phyloP scores from a whole-genome alignment of 768 basidiomycete genomes.

The Candolleomyces eurysporus region DNA sequence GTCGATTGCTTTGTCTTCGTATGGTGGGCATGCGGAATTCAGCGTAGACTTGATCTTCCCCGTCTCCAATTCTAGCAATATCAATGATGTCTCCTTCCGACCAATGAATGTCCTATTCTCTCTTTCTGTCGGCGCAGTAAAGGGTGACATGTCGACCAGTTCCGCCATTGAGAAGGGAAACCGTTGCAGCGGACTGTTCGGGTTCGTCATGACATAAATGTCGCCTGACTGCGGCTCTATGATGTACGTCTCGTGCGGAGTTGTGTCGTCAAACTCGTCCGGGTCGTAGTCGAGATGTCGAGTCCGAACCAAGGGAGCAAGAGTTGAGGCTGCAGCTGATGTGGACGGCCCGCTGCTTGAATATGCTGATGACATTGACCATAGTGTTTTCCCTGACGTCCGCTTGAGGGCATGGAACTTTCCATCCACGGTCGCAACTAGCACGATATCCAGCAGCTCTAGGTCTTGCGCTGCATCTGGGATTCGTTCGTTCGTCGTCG shows the following conservation, averaged over 20 bases:
- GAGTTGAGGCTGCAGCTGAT: conserved; percentile 25
- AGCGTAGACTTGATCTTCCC: conserved; percentile 76
- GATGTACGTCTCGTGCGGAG: conserved; percentile 75
- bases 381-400: conserved; percentile 75
- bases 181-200: conserved; percentile 71
- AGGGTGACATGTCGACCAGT: conserved; percentile 88
- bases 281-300: conserved; percentile 57
- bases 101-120: conserved; percentile 82
- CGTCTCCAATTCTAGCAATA: conserved; percentile 75
- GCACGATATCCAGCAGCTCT: conserved; percentile 76
- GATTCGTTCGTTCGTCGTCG: not conserved
- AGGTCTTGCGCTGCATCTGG: conserved; percentile 36
- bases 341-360: conserved; percentile 11
- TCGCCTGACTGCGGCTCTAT: conserved; percentile 95
- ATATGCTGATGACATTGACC: conserved; percentile 74
- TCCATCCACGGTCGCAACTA: conserved; percentile 92
- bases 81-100: conserved; percentile 81
- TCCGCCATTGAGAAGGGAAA: conserved; percentile 92
- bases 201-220: conserved; percentile 80
- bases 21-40: conserved; percentile 75
- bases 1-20: conserved; percentile 42
- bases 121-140: conserved; percentile 62
- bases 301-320: conserved; percentile 75
- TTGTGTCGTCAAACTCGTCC: conserved; percentile 52
- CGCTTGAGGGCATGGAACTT: conserved; percentile 93